phyloP scores from a whole-genome alignment of 768 basidiomycete species.

The Tricholoma matsutake region DNA sequence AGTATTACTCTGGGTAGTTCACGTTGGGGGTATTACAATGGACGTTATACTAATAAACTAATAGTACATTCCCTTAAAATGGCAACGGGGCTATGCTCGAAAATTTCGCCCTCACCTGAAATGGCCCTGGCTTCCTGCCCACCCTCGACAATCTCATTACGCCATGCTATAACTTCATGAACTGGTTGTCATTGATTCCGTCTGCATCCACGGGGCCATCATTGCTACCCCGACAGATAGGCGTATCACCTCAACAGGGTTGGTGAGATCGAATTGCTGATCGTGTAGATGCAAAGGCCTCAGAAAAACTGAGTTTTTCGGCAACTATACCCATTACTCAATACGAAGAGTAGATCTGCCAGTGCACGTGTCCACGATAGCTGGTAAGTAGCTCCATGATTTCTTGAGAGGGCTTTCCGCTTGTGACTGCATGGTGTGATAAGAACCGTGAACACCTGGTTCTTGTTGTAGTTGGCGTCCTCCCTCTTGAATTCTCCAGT shows the following conservation, averaged over 20 bases:
- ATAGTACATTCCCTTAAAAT: background rate
- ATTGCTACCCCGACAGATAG: constrained; percentile 1
- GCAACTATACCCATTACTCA: background rate
- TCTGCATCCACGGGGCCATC: background rate
- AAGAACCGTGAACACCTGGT: too few species aligned
- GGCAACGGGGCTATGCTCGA: background rate
- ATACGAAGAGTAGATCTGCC: too few species aligned
- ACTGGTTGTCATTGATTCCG: background rate
- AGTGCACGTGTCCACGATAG: too few species aligned
- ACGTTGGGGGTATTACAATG: too few species aligned
- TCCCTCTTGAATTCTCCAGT: too few species aligned
- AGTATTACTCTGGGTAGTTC: too few species aligned
- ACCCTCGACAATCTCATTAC: background rate
- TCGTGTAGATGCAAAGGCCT: constrained; percentile 1
- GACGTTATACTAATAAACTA: too few species aligned
- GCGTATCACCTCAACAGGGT: constrained; percentile 8
- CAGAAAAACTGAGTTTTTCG: background rate
- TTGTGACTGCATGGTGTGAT: too few species aligned
- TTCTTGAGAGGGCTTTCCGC: too few species aligned
- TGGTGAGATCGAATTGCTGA: constrained; percentile 4
- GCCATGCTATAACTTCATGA: background rate
- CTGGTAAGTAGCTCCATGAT: too few species aligned
- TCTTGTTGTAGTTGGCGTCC: too few species aligned
- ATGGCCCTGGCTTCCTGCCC: background rate
- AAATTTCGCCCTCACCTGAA: background rate